Conservation (phyloP, 192 early-diverging fungal genomes). For the Linnemannia exigua region DNA sequence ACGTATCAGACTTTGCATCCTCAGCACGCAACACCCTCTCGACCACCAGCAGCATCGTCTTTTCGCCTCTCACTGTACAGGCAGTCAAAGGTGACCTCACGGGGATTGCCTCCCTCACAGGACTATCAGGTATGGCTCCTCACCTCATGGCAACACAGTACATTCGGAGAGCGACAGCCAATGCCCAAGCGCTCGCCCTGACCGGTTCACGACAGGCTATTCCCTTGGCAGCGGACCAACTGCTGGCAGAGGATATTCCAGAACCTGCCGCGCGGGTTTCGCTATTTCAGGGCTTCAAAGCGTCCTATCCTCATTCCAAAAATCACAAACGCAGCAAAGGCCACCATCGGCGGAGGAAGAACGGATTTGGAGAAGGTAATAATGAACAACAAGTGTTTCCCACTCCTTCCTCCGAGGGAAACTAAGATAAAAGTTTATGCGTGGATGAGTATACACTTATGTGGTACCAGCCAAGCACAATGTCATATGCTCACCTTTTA, state of each 20-base stretch:
- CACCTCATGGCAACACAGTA: slow-evolving; percentile 64
- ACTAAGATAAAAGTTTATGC: not conserved
- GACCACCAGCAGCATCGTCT: slow-evolving; percentile 62
- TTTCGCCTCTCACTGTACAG: slow-evolving; percentile 66
- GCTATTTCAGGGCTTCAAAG: slow-evolving; percentile 68
- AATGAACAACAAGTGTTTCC: not conserved
- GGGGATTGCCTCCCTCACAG: slow-evolving; percentile 56
- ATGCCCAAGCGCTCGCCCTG: slow-evolving; percentile 32
- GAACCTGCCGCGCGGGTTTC: slow-evolving; percentile 66
- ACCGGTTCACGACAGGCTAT: slow-evolving; percentile 24
- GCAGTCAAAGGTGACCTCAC: slow-evolving; percentile 67
- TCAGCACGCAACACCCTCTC: slow-evolving; percentile 44
- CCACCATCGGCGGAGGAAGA: slow-evolving; percentile 46
- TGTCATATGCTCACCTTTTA: slow-evolving; percentile 4
- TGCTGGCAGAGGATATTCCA: slow-evolving; percentile 65
- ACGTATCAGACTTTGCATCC: slow-evolving; percentile 44
- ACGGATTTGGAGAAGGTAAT: slow-evolving; percentile 47
- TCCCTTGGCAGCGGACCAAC: slow-evolving; percentile 40
- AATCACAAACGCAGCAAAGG: slow-evolving; percentile 45
- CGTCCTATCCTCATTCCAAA: slow-evolving; percentile 61
- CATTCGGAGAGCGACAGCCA: slow-evolving; percentile 35
- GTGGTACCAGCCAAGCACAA: not conserved
- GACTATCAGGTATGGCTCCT: slow-evolving; percentile 59
- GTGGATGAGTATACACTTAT: not conserved
- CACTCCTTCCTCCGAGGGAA: not conserved